phyloP scores from a whole-genome alignment of 176 grass and related monocot genomes.

The Carex parvula region DNA sequence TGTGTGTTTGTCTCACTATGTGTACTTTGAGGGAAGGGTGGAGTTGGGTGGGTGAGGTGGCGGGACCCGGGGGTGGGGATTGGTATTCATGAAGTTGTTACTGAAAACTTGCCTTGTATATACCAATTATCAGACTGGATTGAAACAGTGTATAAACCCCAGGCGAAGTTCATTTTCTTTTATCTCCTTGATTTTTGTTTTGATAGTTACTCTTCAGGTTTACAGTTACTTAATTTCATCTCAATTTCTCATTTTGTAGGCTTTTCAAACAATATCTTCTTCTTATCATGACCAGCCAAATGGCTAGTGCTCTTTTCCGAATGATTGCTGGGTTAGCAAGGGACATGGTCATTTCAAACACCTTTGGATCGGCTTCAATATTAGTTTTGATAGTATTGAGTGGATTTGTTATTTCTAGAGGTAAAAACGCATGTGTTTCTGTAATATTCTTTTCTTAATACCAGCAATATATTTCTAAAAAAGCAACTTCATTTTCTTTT shows the following conservation, averaged over 20 bases:
- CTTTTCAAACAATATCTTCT: slow-evolving; percentile 90
- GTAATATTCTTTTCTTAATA: background rate
- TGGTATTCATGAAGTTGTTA: background rate
- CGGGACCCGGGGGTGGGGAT: background rate
- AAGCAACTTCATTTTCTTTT: background rate
- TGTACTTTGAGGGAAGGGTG: background rate
- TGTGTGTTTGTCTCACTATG: background rate
- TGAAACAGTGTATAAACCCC: background rate
- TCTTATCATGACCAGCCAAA: slow-evolving; percentile 63
- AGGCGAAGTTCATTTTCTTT: background rate
- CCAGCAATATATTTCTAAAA: background rate
- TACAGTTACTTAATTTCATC: background rate
- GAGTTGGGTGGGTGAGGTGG: background rate
- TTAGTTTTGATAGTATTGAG: slow-evolving; percentile 56
- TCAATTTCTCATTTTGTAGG: slow-evolving; percentile 23
- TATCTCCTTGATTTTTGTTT: background rate
- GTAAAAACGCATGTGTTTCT: slow-evolving; percentile 30
- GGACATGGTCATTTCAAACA: slow-evolving; percentile 74
- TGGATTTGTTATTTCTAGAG: slow-evolving; percentile 69
- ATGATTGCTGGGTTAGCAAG: slow-evolving; percentile 51
- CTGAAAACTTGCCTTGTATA: background rate
- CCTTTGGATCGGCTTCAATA: slow-evolving; percentile 54
- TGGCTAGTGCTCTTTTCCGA: slow-evolving; percentile 55
- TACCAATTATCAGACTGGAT: background rate
- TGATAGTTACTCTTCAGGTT: background rate